phyloP scores from a whole-genome alignment of 208 protist genomes.

The Trypanosoma mega region DNA sequence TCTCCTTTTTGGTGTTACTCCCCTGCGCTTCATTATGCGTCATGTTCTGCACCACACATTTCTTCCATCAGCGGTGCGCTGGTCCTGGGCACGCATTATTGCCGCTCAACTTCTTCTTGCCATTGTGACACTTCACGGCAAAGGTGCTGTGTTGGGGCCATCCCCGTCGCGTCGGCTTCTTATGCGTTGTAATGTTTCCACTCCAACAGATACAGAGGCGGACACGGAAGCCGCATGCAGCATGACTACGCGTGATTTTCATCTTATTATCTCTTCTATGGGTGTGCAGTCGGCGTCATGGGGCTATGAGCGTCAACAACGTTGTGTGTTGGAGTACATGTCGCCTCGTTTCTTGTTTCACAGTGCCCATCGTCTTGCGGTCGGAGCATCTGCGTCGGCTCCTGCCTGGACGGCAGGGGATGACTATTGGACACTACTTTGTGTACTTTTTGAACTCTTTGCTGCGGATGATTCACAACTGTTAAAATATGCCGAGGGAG shows the following conservation, averaged over 20 bases:
- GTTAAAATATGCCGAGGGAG: too few relatives aligned
- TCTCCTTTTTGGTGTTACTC: neutral
- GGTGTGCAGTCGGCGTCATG: conserved; percentile 68
- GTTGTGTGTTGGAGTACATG: conserved; percentile 82
- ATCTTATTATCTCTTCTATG: conserved; percentile 65
- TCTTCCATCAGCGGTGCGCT: neutral
- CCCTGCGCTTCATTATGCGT: conserved; percentile 7
- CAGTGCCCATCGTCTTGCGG: conserved; percentile 48
- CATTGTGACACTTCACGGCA: conserved; percentile 69
- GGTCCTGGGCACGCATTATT: conserved; percentile 68
- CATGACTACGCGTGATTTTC: conserved; percentile 41
- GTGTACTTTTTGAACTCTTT: conserved; percentile 77
- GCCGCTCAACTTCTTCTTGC: conserved; percentile 66
- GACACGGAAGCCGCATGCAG: conserved; percentile 18
- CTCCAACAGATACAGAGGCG: neutral
- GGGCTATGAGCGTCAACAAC: conserved; percentile 85
- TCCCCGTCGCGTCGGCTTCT: conserved; percentile 66
- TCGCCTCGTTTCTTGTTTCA: conserved; percentile 70
- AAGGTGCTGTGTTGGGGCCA: conserved; percentile 77
- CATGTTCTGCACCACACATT: conserved; percentile 2
- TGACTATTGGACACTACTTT: conserved; percentile 84
- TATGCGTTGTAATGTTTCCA: conserved; percentile 45
- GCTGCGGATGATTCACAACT: conserved; percentile 55
- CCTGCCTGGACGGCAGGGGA: conserved; percentile 78
- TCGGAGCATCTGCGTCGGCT: conserved; percentile 28